These are phyloP conservation scores for Hypoxylon rubiginosum DNA, from an alignment of 2,329 filamentous ascomycete genomes.

Conservation along the genomic window DNA sequence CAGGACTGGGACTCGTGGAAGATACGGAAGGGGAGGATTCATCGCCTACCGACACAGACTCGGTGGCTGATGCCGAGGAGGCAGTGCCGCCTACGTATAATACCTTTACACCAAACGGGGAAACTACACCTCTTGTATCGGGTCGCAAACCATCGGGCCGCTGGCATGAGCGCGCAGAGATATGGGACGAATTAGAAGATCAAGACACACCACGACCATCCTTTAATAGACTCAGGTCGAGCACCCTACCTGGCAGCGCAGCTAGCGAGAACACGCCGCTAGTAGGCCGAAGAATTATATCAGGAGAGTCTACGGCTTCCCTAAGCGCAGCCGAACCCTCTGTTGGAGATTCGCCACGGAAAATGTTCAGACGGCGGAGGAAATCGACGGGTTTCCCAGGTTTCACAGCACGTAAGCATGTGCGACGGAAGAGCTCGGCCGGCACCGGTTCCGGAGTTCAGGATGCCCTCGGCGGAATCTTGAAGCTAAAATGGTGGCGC, in stretches of 20 bases:
- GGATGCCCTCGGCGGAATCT: constrained; percentile 65
- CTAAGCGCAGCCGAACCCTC: constrained; percentile 40
- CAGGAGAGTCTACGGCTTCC: constrained; percentile 49
- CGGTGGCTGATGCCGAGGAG: constrained; percentile 60
- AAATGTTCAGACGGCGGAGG: constrained; percentile 60
- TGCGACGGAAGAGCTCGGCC: constrained; percentile 56
- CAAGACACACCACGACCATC: constrained; percentile 65
- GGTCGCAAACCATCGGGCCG: constrained; percentile 64
- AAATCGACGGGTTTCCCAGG: constrained; percentile 74
- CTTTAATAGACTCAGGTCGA: constrained; percentile 60
- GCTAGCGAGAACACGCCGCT: constrained; percentile 58
- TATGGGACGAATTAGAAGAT: constrained; percentile 91
- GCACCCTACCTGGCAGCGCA: constrained; percentile 59
- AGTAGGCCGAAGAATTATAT: constrained; percentile 47
- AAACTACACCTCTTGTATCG: constrained; percentile 56
- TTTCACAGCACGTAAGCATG: constrained; percentile 65
- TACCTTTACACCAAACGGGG: constrained; percentile 61
- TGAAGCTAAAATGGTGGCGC: constrained; percentile 69
- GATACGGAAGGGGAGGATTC: constrained; percentile 74
- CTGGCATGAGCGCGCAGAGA: constrained; percentile 79
- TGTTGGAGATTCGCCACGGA: constrained; percentile 45
- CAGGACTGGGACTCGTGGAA: constrained; percentile 85
- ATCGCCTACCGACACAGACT: constrained; percentile 64
- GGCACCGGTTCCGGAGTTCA: constrained; percentile 56
- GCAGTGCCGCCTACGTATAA: constrained; percentile 57